phyloP scores from a whole-genome alignment of 2,329 filamentous ascomycete species.

The Ceratocystis cacaofunesta region DNA sequence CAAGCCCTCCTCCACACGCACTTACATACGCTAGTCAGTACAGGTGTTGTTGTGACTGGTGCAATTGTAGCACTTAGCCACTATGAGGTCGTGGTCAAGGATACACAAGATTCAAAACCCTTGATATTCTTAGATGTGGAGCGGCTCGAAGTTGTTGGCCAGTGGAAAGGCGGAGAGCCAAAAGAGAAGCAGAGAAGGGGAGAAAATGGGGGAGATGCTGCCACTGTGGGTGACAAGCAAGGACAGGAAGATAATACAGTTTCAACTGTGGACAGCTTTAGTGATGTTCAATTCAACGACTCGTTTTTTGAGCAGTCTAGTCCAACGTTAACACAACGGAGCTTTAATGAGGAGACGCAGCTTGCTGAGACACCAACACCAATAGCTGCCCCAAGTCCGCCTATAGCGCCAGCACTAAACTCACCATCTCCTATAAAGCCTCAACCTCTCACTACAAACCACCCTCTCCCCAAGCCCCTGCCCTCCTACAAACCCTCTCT shows the following conservation, averaged over 20 bases:
- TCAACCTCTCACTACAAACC: conserved; percentile 24
- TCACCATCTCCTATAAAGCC: background rate
- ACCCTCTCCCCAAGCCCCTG: conserved; percentile 4
- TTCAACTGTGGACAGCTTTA: conserved; percentile 1
- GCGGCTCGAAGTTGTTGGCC: conserved; percentile 4
- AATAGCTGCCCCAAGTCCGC: background rate
- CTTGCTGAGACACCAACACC: background rate
- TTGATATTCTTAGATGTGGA: conserved; percentile 5
- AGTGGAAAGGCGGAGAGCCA: background rate
- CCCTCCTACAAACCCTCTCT: conserved; percentile 8
- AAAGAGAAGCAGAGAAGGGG: no score
- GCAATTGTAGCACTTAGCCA: conserved; percentile 34
- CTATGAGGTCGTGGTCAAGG: conserved; percentile 22
- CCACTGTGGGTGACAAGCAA: background rate
- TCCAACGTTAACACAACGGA: background rate
- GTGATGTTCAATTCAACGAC: conserved; percentile 13
- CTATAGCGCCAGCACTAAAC: background rate
- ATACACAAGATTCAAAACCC: background rate
- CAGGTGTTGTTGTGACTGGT: conserved; percentile 32
- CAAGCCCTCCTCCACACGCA: conserved; percentile 34
- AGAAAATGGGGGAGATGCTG: background rate
- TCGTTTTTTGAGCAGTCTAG: conserved; percentile 11
- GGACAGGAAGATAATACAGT: background rate
- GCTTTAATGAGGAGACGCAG: background rate
- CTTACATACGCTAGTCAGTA: conserved; percentile 35